These are phyloP conservation scores for Vinca major DNA, from an alignment of 305 asterid species.

Conservation along the genomic window DNA sequence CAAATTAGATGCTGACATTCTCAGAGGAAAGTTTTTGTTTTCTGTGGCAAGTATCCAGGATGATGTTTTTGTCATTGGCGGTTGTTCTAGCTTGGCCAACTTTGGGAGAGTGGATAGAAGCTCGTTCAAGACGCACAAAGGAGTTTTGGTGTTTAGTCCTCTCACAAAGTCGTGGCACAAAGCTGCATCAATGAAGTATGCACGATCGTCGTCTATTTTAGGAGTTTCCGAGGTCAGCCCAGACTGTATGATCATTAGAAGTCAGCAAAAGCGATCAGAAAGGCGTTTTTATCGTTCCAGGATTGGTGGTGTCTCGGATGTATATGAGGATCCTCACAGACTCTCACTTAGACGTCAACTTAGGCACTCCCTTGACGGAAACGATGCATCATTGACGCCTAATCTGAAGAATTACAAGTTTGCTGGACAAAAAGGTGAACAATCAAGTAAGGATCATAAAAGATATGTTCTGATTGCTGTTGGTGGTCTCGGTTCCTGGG, in stretches of 20 bases:
- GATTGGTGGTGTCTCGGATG: slow-evolving; percentile 65
- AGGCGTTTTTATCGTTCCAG: slow-evolving; percentile 48
- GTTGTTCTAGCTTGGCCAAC: slow-evolving; percentile 87
- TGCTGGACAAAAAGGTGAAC: slow-evolving; percentile 34
- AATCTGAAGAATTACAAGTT: slow-evolving; percentile 30
- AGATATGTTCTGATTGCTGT: slow-evolving; percentile 63
- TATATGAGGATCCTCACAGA: slow-evolving; percentile 93
- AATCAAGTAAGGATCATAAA: slow-evolving; percentile 30
- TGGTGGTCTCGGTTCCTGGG: slow-evolving; percentile 94
- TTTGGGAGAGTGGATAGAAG: slow-evolving; percentile 73
- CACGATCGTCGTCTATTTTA: slow-evolving; percentile 72
- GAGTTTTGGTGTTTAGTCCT: slow-evolving; percentile 62
- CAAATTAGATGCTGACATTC: slow-evolving; percentile 51
- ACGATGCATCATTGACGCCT: slow-evolving; percentile 36
- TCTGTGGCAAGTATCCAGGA: slow-evolving; percentile 59
- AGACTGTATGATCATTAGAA: slow-evolving; percentile 42
- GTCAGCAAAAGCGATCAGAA: slow-evolving; percentile 50
- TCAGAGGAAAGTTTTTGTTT: slow-evolving; percentile 67
- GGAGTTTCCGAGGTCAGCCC: slow-evolving; percentile 59
- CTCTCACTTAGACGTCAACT: slow-evolving; percentile 69
- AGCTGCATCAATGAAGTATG: slow-evolving; percentile 70
- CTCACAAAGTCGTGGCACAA: slow-evolving; percentile 65
- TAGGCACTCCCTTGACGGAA: slow-evolving; percentile 53
- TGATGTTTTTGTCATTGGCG: slow-evolving; percentile 66
- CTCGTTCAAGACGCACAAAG: slow-evolving; percentile 83